Percentiles rank a stretch among this genome's conserved stretches.
phyloP scores from a whole-genome alignment of 176 grass and related monocot genomes.

The Chloris gayana region DNA sequence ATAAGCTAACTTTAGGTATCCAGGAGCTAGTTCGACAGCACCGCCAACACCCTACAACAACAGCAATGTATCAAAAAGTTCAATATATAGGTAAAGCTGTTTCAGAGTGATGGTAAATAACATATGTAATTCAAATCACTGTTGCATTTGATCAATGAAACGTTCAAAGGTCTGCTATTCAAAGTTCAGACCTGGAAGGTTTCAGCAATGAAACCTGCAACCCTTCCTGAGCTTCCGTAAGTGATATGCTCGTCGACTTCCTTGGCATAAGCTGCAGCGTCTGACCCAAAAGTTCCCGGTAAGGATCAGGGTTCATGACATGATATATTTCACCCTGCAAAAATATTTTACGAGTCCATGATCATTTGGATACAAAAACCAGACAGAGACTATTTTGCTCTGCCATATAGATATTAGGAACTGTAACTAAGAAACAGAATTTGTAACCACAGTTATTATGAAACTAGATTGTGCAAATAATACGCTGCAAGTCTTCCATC shows the following conservation, averaged over 20 bases:
- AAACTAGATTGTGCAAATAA: background rate
- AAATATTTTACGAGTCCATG: constrained; percentile 7
- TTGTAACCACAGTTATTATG: background rate
- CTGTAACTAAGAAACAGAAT: background rate
- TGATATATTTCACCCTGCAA: constrained; percentile 94
- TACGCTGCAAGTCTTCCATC: background rate
- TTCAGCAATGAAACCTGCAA: constrained; percentile 98
- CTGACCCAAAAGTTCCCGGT: constrained; percentile 79
- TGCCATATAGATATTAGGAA: background rate
- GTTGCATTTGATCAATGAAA: constrained; percentile 1
- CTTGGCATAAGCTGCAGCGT: constrained; percentile 74
- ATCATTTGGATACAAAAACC: background rate
- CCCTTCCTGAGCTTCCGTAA: constrained; percentile 81
- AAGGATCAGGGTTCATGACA: constrained; percentile 97
- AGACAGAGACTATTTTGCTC: background rate
- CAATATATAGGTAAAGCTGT: background rate
- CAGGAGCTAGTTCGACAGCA: constrained; percentile 88
- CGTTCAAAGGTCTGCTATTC: background rate
- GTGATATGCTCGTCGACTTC: constrained; percentile 88
- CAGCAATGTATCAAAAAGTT: constrained; percentile 35
- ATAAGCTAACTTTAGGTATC: constrained; percentile 87
- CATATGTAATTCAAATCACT: background rate
- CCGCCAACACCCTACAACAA: constrained; percentile 77
- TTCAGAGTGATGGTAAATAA: background rate
- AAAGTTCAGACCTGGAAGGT: constrained; percentile 83